Evolutionary conservation across 2,329 filamentous ascomycete species (phyloP).

Genomic region (Trichoderma semiorbis): DNA sequence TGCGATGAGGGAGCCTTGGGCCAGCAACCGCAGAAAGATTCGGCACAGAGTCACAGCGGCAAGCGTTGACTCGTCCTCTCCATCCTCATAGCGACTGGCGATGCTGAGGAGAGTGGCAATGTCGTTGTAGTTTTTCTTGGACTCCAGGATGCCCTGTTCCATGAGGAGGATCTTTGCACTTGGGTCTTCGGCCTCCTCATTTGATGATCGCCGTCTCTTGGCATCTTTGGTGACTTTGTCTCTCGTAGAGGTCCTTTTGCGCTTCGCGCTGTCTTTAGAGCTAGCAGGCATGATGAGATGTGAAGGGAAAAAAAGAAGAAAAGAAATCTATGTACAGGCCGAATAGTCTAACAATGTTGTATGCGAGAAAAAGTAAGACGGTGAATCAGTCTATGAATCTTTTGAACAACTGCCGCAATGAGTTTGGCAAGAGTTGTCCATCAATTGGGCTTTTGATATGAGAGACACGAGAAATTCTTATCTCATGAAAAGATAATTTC

Average conservation of each 20-base stretch:
- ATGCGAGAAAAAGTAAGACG: not conserved
- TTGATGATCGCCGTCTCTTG: slow-evolving; percentile 51
- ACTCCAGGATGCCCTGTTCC: slow-evolving; percentile 78
- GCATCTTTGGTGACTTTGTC: slow-evolving; percentile 33
- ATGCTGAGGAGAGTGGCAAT: slow-evolving; percentile 67
- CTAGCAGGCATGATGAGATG: slow-evolving; percentile 7
- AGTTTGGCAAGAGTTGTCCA: not conserved
- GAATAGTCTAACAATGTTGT: not conserved
- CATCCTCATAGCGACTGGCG: slow-evolving; percentile 46
- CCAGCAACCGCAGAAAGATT: slow-evolving; percentile 78
- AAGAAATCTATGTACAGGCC: slow-evolving; percentile 3
- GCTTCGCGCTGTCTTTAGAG: slow-evolving; percentile 41
- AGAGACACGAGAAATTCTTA: slow-evolving; percentile 6
- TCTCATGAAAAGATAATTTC: slow-evolving; percentile 18
- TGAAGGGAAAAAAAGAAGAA: slow-evolving; percentile 12
- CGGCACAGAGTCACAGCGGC: slow-evolving; percentile 80
- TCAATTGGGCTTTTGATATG: not conserved
- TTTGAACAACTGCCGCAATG: not conserved
- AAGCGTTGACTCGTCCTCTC: slow-evolving; percentile 55
- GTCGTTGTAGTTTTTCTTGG: slow-evolving; percentile 88
- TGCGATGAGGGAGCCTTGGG: slow-evolving; percentile 65
- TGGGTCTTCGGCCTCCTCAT: slow-evolving; percentile 47
- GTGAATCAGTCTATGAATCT: not conserved
- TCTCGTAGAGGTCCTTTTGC: slow-evolving; percentile 46
- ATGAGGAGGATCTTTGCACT: slow-evolving; percentile 68